A percentile compares a stretch with the other conserved stretches of the same genome.
Conservation (phyloP, 23 red algal species). For the Gracilaria gracilis region DNA sequence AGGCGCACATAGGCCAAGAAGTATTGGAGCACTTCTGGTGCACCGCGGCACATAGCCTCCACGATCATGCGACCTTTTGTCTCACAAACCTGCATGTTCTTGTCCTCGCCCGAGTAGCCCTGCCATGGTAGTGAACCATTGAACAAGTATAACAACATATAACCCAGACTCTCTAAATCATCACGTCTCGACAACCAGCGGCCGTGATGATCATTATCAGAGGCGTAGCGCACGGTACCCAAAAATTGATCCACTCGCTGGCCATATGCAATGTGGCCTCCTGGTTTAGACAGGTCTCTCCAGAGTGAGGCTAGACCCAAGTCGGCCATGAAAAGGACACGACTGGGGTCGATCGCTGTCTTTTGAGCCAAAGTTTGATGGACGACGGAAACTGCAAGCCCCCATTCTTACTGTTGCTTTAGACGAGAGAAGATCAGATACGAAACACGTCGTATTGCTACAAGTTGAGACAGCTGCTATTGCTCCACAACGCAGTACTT, state of each 20-base stretch:
- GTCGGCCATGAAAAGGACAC: slow-evolving; percentile 92
- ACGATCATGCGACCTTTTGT: slow-evolving; percentile 92
- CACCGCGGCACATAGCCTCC: slow-evolving; percentile 89
- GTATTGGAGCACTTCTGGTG: slow-evolving; percentile 95
- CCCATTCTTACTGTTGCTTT: too few species aligned
- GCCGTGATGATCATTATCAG: slow-evolving; percentile 95
- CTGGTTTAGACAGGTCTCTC: slow-evolving; percentile 71
- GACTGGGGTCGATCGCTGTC: slow-evolving; percentile 46
- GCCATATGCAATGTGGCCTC: slow-evolving; percentile 94
- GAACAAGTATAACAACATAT: slow-evolving; percentile 95
- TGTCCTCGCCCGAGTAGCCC: slow-evolving; percentile 94
- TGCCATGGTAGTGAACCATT: slow-evolving; percentile 97
- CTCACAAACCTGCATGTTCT: slow-evolving; percentile 99
- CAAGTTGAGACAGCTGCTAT: too few species aligned
- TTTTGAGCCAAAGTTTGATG: too few species aligned
- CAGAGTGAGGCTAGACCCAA: slow-evolving; percentile 90
- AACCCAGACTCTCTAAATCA: slow-evolving; percentile 94
- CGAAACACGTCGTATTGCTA: too few species aligned
- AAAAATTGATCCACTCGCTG: slow-evolving; percentile 97
- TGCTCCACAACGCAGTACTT: too few species aligned
- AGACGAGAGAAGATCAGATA: too few species aligned
- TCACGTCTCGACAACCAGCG: slow-evolving; percentile 88
- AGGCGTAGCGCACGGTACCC: slow-evolving; percentile 97
- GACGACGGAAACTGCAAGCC: too few species aligned
- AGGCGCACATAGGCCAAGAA: slow-evolving; percentile 95